These are phyloP conservation scores for Ceratocystis colombiana DNA, from an alignment of 2,329 filamentous ascomycete species.

Conservation along the genomic window DNA sequence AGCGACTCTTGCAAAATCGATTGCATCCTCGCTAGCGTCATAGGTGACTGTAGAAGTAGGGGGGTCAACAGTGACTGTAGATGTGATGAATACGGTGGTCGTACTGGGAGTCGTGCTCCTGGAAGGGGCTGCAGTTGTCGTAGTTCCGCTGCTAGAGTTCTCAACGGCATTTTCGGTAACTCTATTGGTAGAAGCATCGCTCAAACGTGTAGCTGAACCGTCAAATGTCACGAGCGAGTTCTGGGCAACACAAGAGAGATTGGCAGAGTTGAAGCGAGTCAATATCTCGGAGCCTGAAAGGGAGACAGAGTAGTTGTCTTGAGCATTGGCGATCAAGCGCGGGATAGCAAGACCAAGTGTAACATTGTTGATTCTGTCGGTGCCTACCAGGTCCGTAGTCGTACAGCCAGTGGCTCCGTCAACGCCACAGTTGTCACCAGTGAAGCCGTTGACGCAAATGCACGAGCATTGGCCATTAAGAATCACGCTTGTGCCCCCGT, in stretches of 20 bases:
- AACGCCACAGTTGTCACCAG: conserved; percentile 45
- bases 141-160: background rate
- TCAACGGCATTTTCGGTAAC: conserved; percentile 13
- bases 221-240: conserved; percentile 84
- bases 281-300: conserved; percentile 61
- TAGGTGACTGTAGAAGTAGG: conserved; percentile 32
- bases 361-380: conserved; percentile 47
- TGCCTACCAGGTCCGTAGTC: conserved; percentile 38
- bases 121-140: conserved; percentile 18
- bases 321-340: conserved; percentile 55
- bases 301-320: conserved; percentile 63
- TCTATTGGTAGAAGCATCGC: conserved; percentile 24
- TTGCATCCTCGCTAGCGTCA: conserved; percentile 43
- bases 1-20: conserved; percentile 54
- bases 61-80: conserved; percentile 20
- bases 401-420: conserved; percentile 44
- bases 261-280: conserved; percentile 62
- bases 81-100: conserved; percentile 22
- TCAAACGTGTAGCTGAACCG: conserved; percentile 39
- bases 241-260: conserved; percentile 70
- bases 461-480: conserved; percentile 64
- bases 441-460: conserved; percentile 82
- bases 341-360: conserved; percentile 75
- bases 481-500: conserved; percentile 69
- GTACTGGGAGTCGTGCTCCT: conserved; percentile 16